phyloP scores from a whole-genome alignment of 2,329 filamentous ascomycete genomes.

The Blastomyces silverae region DNA sequence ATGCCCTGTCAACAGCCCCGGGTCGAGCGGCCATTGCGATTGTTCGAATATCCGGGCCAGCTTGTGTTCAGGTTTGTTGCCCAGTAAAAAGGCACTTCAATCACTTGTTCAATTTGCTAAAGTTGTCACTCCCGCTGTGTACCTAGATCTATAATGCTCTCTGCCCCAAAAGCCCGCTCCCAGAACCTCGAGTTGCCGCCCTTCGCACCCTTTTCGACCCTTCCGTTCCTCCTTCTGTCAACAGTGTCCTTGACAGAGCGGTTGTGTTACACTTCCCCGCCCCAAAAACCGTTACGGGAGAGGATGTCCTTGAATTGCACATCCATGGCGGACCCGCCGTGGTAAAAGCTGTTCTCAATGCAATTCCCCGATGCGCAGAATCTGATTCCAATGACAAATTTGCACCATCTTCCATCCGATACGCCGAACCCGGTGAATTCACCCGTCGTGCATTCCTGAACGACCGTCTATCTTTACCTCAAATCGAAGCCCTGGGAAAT shows the following conservation, averaged over 20 bases:
- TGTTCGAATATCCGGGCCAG: conserved; percentile 75
- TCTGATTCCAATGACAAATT: conserved; percentile 14
- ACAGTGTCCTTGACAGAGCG: conserved; percentile 62
- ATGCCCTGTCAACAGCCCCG: conserved; percentile 79
- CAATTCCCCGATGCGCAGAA: conserved; percentile 52
- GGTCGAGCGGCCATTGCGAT: conserved; percentile 87
- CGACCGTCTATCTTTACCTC: conserved; percentile 73
- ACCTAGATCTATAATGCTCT: conserved; percentile 57
- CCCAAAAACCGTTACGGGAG: conserved; percentile 80
- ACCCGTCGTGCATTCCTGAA: conserved; percentile 88
- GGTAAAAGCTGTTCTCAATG: conserved; percentile 73
- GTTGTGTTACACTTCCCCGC: conserved; percentile 75
- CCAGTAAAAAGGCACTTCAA: background rate
- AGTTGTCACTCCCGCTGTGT: background rate
- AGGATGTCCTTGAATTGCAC: conserved; percentile 87
- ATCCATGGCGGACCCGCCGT: conserved; percentile 89
- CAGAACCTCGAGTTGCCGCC: conserved; percentile 58
- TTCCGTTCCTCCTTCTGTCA: conserved; percentile 29
- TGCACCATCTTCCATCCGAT: conserved; percentile 52
- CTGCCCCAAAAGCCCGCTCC: conserved; percentile 50
- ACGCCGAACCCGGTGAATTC: conserved; percentile 93
- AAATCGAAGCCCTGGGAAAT: conserved; percentile 62
- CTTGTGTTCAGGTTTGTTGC: conserved; percentile 56
- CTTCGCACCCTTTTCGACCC: conserved; percentile 69
- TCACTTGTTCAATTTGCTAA: conserved; percentile 5